Evolutionary conservation across 2,329 filamentous ascomycete species (phyloP).

Genomic region (Dactylellina sp.): DNA sequence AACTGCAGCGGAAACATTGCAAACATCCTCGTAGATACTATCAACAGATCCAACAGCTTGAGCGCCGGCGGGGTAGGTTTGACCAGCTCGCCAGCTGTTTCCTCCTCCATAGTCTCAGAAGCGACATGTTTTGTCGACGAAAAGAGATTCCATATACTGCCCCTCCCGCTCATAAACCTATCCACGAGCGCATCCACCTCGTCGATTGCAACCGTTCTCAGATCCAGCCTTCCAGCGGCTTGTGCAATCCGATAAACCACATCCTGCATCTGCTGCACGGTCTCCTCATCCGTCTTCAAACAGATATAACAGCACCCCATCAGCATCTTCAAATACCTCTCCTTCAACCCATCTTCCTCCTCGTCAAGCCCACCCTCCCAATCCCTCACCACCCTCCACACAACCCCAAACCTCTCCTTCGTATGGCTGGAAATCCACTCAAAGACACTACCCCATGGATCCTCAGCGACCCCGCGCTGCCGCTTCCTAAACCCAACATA

Average conservation of each 20-base stretch:
- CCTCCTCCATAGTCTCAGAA: constrained; percentile 15
- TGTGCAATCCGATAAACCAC: constrained; percentile 31
- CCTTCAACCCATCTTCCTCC: constrained; percentile 3
- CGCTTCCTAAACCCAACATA: constrained; percentile 54
- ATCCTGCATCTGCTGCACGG: constrained; percentile 49
- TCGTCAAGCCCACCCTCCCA: constrained; percentile 57
- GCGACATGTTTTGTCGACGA: constrained; percentile 1
- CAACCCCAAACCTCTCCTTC: constrained; percentile 47
- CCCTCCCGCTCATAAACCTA: constrained; percentile 22
- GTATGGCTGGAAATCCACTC: constrained; percentile 39
- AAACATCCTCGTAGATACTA: constrained; percentile 31
- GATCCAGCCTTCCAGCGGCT: constrained; percentile 1
- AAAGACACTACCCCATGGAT: constrained; percentile 27
- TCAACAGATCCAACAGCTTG: constrained; percentile 33
- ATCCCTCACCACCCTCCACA: constrained; percentile 59
- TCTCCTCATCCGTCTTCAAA: constrained; percentile 46
- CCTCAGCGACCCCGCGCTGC: not conserved
- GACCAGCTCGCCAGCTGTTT: constrained; percentile 32
- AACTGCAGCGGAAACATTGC: constrained; percentile 35
- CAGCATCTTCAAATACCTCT: constrained; percentile 55
- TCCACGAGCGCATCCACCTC: constrained; percentile 38
- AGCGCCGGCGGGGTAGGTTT: constrained; percentile 16
- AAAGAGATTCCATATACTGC: constrained; percentile 29
- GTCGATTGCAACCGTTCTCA: not conserved
- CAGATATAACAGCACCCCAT: constrained; percentile 59